Conservation (phyloP, 495 filamentous ascomycete species). For the Hypoxylon fragiforme region DNA sequence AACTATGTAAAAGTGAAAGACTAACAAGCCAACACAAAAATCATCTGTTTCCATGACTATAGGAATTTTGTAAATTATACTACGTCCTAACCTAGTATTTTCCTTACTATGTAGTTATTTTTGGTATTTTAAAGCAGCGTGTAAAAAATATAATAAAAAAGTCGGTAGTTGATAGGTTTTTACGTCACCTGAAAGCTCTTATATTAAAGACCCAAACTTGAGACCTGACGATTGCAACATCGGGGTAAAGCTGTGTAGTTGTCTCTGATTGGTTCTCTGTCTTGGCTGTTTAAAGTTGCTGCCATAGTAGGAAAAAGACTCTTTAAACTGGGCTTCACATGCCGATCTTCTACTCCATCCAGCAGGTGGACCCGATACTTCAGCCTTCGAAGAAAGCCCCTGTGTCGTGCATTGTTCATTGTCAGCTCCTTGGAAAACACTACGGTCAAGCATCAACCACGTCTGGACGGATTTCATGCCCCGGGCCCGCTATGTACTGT, state of each 20-base stretch:
- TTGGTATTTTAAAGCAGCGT: slow-evolving; percentile 3
- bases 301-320: slow-evolving; percentile 4
- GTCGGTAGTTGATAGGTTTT: too few relatives aligned
- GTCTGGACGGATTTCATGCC: background rate
- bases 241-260: slow-evolving; percentile 6
- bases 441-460: slow-evolving; percentile 1
- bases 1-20: too few relatives aligned
- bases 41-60: background rate
- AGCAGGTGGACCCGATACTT: slow-evolving; percentile 11
- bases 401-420: slow-evolving; percentile 15
- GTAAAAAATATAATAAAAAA: slow-evolving; percentile 9
- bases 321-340: slow-evolving; percentile 7
- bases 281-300: background rate
- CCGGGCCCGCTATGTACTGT: background rate
- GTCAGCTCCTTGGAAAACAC: background rate
- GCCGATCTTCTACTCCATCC: slow-evolving; percentile 19
- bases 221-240: slow-evolving; percentile 24
- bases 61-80: too few relatives aligned
- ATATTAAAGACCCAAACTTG: slow-evolving; percentile 15
- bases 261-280: slow-evolving; percentile 13
- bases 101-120: too few relatives aligned
- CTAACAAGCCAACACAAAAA: too few relatives aligned
- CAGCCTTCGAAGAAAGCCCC: background rate
- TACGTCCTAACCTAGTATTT: too few relatives aligned
- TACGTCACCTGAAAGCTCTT: slow-evolving; percentile 17